Percentiles rank a stretch among this genome's conserved stretches.
Evolutionary conservation across 306 rosid species (phyloP).

Genomic region (Abrus pulchellus): DNA sequence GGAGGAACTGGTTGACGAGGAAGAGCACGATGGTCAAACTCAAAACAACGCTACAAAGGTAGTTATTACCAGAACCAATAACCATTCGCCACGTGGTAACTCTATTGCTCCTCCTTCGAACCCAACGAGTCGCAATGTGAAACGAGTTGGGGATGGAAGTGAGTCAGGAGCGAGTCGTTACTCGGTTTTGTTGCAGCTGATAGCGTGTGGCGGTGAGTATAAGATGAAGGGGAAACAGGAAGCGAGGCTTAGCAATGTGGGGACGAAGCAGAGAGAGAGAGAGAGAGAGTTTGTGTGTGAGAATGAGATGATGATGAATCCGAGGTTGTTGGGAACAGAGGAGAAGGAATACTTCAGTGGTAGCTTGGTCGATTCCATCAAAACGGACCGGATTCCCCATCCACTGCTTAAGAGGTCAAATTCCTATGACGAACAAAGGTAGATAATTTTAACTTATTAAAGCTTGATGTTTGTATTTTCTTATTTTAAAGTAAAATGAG

Average conservation of each 20-base stretch:
- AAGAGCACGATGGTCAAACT: conserved; percentile 39
- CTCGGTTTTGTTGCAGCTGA: conserved; percentile 77
- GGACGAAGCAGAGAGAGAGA: conserved; percentile 37
- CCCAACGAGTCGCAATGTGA: not conserved
- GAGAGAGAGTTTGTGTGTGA: conserved; percentile 11
- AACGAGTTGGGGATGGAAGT: conserved; percentile 38
- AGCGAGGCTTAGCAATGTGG: conserved; percentile 48
- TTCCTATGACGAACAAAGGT: conserved; percentile 85
- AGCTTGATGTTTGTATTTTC: too few species aligned
- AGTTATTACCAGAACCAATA: not conserved
- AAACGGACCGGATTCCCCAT: conserved; percentile 49
- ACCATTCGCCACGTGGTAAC: too few species aligned
- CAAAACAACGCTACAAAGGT: not conserved
- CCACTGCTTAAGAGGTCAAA: conserved; percentile 69
- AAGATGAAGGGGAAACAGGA: conserved; percentile 51
- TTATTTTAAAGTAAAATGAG: too few species aligned
- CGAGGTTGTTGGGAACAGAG: conserved; percentile 78
- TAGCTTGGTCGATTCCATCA: conserved; percentile 74
- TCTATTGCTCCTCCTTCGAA: too few species aligned
- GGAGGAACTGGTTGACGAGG: conserved; percentile 57
- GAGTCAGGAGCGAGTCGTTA: conserved; percentile 54
- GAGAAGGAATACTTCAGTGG: conserved; percentile 96
- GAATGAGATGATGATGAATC: conserved; percentile 60
- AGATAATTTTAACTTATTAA: too few species aligned
- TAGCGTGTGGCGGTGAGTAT: conserved; percentile 76